Conservation (phyloP, 768 basidiomycete genomes). For the Suillus subluteus region DNA sequence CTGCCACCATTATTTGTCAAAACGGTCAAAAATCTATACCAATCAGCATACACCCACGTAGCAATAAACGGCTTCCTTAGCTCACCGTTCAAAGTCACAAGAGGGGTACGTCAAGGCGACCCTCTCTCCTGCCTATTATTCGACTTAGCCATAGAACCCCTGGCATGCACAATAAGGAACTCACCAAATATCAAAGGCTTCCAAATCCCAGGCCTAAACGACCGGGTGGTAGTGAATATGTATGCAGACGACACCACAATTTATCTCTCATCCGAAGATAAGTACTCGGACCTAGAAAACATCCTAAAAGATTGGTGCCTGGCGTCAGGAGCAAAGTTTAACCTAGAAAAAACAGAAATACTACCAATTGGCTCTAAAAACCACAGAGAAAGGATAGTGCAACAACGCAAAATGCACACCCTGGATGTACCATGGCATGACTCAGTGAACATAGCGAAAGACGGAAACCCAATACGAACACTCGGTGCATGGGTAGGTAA, state of each 20-base stretch:
- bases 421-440: no score
- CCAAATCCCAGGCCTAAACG: not conserved
- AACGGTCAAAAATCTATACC: slow-evolving; percentile 9
- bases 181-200: not conserved
- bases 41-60: not conserved
- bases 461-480: no score
- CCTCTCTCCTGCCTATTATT: not conserved
- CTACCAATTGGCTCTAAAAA: no score
- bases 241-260: slow-evolving; percentile 45
- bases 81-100: not conserved
- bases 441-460: no score
- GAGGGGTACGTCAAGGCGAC: accelerated
- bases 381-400: no score
- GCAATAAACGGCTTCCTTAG: not conserved
- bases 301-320: no score
- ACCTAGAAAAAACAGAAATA: no score
- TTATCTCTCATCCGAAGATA: no score
- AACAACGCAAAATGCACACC: no score
- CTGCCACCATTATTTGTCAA: slow-evolving; percentile 33
- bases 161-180: not conserved
- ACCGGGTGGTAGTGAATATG: slow-evolving; percentile 32
- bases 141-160: not conserved
- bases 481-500: no score
- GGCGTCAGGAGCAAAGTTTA: no score
- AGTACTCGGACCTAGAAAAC: no score